Evolutionary conservation across 495 filamentous ascomycete species (phyloP).

Genomic region (Aspergillus cristatus): DNA sequence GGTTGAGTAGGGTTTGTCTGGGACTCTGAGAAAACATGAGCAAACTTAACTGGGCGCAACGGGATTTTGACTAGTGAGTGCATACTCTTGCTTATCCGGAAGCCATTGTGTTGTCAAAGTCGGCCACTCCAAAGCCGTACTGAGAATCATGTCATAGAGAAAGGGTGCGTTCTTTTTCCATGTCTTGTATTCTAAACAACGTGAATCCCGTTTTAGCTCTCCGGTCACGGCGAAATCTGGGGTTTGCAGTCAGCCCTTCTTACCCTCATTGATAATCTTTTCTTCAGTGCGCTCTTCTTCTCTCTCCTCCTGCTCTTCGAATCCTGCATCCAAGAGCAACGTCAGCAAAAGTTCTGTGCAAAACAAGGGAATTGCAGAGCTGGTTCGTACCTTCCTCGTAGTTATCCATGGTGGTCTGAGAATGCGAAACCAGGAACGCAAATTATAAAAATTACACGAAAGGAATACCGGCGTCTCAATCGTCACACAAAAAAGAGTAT

Average conservation of each 20-base stretch:
- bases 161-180: slow-evolving; percentile 99
- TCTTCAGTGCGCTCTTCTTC: slow-evolving; percentile 69
- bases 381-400: slow-evolving; percentile 34
- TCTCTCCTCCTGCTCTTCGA: slow-evolving; percentile 44
- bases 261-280: slow-evolving; percentile 92
- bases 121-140: slow-evolving; percentile 94
- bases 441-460: slow-evolving; percentile 1
- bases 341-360: slow-evolving; percentile 11
- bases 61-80: not conserved
- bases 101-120: slow-evolving; percentile 98
- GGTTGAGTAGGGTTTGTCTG: slow-evolving; percentile 76
- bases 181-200: slow-evolving; percentile 81
- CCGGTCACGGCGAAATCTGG: not conserved
- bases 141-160: slow-evolving; percentile 93
- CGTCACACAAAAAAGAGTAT: too few species aligned
- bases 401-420: slow-evolving; percentile 24
- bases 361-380: slow-evolving; percentile 1
- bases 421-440: not conserved
- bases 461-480: not conserved
- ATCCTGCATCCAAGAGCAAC: slow-evolving; percentile 9
- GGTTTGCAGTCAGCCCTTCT: too few species aligned
- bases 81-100: slow-evolving; percentile 82
- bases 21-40: slow-evolving; percentile 40
- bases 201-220: slow-evolving; percentile 7
- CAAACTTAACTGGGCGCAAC: not conserved